phyloP scores from a whole-genome alignment of 805 yeast species.

The Candida adriatica region DNA sequence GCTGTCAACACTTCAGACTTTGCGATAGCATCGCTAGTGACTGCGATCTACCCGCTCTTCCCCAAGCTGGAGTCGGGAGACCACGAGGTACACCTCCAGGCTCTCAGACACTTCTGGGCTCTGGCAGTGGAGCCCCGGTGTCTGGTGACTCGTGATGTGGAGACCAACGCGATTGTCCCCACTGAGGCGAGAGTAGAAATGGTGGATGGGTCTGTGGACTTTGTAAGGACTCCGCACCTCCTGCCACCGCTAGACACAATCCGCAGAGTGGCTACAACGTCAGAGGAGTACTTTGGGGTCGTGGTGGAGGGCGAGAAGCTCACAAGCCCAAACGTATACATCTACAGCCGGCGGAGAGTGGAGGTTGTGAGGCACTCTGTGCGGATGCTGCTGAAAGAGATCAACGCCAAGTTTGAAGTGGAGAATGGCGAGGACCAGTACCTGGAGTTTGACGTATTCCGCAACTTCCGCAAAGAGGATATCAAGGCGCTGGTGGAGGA shows the following conservation, averaged over 20 bases:
- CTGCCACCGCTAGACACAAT: constrained; percentile 55
- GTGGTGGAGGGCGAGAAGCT: constrained; percentile 32
- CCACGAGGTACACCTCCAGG: constrained; percentile 70
- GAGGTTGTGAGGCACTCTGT: constrained; percentile 29
- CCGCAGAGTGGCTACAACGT: constrained; percentile 36
- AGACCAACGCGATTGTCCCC: constrained; percentile 48
- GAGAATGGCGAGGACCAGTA: constrained; percentile 6
- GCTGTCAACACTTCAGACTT: constrained; percentile 61
- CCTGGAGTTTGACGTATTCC: constrained; percentile 11
- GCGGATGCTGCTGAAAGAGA: constrained; percentile 19
- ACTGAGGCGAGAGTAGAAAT: constrained; percentile 30
- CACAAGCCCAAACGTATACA: constrained; percentile 34
- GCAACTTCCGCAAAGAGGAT: constrained; percentile 14
- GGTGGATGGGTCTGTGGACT: constrained; percentile 30
- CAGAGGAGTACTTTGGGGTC: constrained; percentile 46
- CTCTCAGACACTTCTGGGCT: constrained; percentile 87
- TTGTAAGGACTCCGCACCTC: constrained; percentile 54
- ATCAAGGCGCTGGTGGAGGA: constrained; percentile 12
- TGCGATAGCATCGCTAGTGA: constrained; percentile 61
- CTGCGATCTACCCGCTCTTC: constrained; percentile 73
- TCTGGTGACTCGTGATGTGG: constrained; percentile 66
- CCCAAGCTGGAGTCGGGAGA: constrained; percentile 36
- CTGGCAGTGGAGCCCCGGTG: constrained; percentile 77
- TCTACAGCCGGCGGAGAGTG: constrained; percentile 35
- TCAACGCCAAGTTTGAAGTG: constrained; percentile 16